Evolutionary conservation across 2,329 filamentous ascomycete genomes (phyloP).

Genomic region (Hyphodiscus sp.): DNA sequence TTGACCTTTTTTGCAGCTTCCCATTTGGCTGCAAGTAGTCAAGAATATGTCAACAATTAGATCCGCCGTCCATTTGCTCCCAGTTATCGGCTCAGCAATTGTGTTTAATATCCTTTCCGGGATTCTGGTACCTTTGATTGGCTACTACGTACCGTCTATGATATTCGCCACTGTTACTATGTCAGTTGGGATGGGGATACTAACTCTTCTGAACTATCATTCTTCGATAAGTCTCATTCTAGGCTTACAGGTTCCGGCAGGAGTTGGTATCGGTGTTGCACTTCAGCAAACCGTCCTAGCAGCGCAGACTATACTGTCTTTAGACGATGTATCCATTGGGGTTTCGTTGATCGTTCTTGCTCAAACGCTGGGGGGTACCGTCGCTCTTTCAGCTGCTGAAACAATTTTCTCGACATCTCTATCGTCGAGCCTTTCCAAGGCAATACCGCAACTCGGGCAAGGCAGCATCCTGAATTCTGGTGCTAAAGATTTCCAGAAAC

Average conservation of each 20-base stretch:
- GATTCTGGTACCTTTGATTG: slow-evolving; percentile 25
- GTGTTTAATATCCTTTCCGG: slow-evolving; percentile 27
- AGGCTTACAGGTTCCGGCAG: slow-evolving; percentile 19
- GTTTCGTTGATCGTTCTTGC: neutral
- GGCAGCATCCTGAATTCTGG: neutral
- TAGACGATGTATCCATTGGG: neutral
- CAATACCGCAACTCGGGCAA: neutral
- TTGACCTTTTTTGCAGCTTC: slow-evolving; percentile 28
- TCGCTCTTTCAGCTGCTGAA: neutral
- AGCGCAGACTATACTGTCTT: slow-evolving; percentile 9
- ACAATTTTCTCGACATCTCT: neutral
- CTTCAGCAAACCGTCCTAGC: slow-evolving; percentile 17
- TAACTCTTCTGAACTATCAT: slow-evolving; percentile 32
- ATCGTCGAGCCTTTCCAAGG: neutral
- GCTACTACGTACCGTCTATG: slow-evolving; percentile 25
- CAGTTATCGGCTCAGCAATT: slow-evolving; percentile 27
- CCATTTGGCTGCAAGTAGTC: slow-evolving; percentile 42
- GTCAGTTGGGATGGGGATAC: slow-evolving; percentile 35
- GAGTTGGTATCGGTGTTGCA: slow-evolving; percentile 19
- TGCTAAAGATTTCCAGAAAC: neutral
- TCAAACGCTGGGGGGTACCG: slow-evolving; percentile 47
- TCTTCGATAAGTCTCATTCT: slow-evolving; percentile 31
- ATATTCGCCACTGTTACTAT: slow-evolving; percentile 14
- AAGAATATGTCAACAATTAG: slow-evolving; percentile 31
- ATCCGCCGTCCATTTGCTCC: slow-evolving; percentile 14